A percentile compares a stretch with the other conserved stretches of the same genome.
Evolutionary conservation across 2,329 filamentous ascomycete genomes (phyloP).

Genomic region (Stagonosporopsis chrysanthemi): DNA sequence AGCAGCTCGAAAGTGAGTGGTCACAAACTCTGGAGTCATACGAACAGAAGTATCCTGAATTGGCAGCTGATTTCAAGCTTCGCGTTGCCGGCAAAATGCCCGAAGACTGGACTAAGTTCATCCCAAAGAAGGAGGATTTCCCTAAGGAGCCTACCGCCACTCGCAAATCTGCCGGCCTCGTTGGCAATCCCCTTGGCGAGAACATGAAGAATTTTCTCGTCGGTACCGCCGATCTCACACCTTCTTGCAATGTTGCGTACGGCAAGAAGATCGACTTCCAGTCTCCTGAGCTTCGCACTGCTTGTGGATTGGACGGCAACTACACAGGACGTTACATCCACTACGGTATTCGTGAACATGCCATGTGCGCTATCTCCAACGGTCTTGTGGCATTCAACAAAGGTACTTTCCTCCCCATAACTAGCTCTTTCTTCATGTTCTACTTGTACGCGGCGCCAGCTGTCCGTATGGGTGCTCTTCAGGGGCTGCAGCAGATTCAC

Average conservation of each 20-base stretch:
- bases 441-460: constrained; percentile 60
- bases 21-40: constrained; percentile 54
- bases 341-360: constrained; percentile 45
- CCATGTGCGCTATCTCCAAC: constrained; percentile 51
- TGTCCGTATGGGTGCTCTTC: constrained; percentile 67
- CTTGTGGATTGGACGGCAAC: constrained; percentile 62
- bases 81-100: constrained; percentile 58
- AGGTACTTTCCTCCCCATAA: constrained; percentile 62
- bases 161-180: constrained; percentile 58
- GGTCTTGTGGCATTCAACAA: constrained; percentile 60
- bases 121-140: constrained; percentile 55
- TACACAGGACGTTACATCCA: constrained; percentile 60
- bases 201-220: constrained; percentile 94
- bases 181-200: constrained; percentile 67
- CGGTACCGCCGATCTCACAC: constrained; percentile 64
- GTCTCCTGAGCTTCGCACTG: constrained; percentile 34
- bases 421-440: constrained; percentile 67
- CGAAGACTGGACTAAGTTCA: constrained; percentile 57
- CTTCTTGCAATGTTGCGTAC: constrained; percentile 61
- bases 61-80: constrained; percentile 57
- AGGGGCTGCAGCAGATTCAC: constrained; percentile 63
- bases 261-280: constrained; percentile 60
- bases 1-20: constrained; percentile 59
- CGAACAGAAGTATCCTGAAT: constrained; percentile 55
- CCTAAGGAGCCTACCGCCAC: constrained; percentile 58